Conservation (phyloP, 2,329 filamentous ascomycete species). For the Magnaporthiopsis incrustans region DNA sequence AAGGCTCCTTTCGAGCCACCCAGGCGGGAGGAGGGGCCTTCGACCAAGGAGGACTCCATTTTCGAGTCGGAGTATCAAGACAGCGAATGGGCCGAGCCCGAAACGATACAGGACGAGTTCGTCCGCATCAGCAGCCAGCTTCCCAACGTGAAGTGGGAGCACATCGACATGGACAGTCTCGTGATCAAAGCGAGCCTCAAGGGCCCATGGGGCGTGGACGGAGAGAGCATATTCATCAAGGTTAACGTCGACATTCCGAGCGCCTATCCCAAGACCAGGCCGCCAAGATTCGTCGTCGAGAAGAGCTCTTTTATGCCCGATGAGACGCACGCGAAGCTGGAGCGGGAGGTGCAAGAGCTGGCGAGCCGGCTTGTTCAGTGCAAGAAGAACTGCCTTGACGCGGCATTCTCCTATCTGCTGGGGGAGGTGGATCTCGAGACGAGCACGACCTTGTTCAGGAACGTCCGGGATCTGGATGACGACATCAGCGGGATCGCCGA, state of each 20-base stretch:
- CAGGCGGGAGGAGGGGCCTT: not conserved
- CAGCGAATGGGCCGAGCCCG: constrained; percentile 52
- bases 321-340: constrained; percentile 43
- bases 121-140: constrained; percentile 53
- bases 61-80: constrained; percentile 44
- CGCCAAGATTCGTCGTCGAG: constrained; percentile 52
- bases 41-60: constrained; percentile 22
- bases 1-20: constrained; percentile 32
- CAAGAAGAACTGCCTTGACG: constrained; percentile 54
- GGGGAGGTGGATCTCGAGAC: constrained; percentile 54
- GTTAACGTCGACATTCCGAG: constrained; percentile 52
- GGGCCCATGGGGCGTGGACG: constrained; percentile 53
- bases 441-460: constrained; percentile 54
- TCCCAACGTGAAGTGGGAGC: constrained; percentile 56
- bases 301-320: constrained; percentile 55
- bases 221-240: constrained; percentile 52
- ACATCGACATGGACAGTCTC: constrained; percentile 55
- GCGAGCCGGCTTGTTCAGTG: constrained; percentile 46
- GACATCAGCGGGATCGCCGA: constrained; percentile 51
- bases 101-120: constrained; percentile 57
- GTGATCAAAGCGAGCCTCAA: constrained; percentile 53
- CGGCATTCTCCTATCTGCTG: constrained; percentile 53
- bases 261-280: constrained; percentile 48
- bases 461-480: constrained; percentile 55
- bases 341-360: constrained; percentile 48